Evolutionary conservation across 257 asterid genomes (phyloP).

Genomic region (Forsythia viridissima): DNA sequence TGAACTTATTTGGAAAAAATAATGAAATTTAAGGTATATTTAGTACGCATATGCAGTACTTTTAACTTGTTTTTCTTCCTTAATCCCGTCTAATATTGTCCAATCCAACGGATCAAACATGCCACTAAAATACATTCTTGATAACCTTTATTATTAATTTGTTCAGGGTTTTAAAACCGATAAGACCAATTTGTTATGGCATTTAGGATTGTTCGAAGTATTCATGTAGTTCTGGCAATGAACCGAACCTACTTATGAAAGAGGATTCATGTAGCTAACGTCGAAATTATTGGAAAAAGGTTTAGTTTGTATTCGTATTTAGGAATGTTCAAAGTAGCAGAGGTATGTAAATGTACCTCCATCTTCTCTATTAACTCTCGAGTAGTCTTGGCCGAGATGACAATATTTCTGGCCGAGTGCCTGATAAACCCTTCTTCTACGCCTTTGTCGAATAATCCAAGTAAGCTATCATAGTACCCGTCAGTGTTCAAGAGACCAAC

Average conservation of each 20-base stretch:
- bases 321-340: background rate
- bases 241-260: too few species aligned
- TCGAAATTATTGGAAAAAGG: too few species aligned
- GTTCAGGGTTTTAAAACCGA: too few species aligned
- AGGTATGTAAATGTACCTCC: slow-evolving; percentile 40
- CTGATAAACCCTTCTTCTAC: slow-evolving; percentile 66
- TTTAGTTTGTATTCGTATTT: too few species aligned
- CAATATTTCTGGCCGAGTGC: slow-evolving; percentile 52
- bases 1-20: too few species aligned
- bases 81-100: background rate
- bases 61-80: too few species aligned
- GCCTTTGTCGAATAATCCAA: slow-evolving; percentile 60
- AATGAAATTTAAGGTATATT: too few species aligned
- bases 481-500: slow-evolving; percentile 59
- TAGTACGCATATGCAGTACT: too few species aligned
- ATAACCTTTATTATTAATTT: too few species aligned
- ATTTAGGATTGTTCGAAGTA: background rate
- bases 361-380: slow-evolving; percentile 53
- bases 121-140: background rate
- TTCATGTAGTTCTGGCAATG: background rate
- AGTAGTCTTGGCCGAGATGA: slow-evolving; percentile 50
- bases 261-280: too few species aligned
- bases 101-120: background rate
- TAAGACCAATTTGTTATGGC: background rate
- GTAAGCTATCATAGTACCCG: slow-evolving; percentile 66